Base-by-base conservation (phyloP, 1,284 basidiomycete genomes). In the Cryptococcus sp. region DNA sequence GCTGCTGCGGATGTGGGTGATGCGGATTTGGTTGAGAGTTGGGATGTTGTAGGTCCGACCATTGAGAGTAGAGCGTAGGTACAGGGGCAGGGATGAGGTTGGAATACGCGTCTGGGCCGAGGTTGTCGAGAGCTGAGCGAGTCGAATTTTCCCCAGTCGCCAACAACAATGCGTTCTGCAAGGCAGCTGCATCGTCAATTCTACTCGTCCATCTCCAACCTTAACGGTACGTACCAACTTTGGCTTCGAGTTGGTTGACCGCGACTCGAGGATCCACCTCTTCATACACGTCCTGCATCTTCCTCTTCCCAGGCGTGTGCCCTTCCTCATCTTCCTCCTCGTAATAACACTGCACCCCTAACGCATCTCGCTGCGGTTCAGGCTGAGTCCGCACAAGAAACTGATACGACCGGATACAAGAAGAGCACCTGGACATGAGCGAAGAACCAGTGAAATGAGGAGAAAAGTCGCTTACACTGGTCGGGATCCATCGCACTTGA, bases 321-420 rank as follows among this genome's bases (percentile, higher is more conserved):
- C 33, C 45, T 14, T 49, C 56, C 5, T 46, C 43, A 1, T 44
- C 57, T n/a, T 53, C 57, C 10, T 65, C 59, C 10, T 64, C 59
- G 32, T 69, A 66, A 19, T 44, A 53, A 38, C 65, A 66, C 36
- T 63, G 59, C 4, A 69, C 56, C 18, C 63, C 66, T n/a, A 53
- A 50, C 0, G 57, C 48, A 33, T 67, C 65, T 25, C 65, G 58
- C 33, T 59, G 56, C 10, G 54, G 51, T 25, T 67, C 60, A 2
- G 66, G 66, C 28, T 66, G 60, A 0, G 65, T 67, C 21, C 58
- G 19, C 16, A 51, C 47, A 7, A 51, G 47, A 36, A 60, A 62
- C 18, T 53, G 49, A 32, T 48, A 62, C 25, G 51, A 53, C 23
- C 58, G 43, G 3, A 58, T 47, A 36, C 62, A 64, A 5, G 53